Conservation (phyloP, 768 basidiomycete genomes). For the Crepidotus variabilis region DNA sequence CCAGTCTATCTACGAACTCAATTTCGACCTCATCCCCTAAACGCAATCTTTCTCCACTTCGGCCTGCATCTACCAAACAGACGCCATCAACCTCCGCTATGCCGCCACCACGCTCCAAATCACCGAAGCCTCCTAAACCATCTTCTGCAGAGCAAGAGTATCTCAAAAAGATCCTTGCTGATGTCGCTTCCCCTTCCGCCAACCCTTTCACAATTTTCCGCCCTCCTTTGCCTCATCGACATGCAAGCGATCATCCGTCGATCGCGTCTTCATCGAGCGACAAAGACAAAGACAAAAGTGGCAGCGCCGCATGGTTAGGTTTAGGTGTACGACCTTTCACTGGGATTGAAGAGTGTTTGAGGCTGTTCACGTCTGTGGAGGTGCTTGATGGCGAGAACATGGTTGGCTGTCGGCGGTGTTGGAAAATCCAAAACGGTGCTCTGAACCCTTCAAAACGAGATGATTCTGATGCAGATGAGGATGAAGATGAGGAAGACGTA, state of each 20-base stretch:
- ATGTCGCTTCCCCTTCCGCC: slow-evolving; percentile 42
- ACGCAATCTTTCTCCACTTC: background rate
- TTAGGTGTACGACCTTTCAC: slow-evolving; percentile 46
- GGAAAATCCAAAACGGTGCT: slow-evolving; percentile 82
- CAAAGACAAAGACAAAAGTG: slow-evolving; percentile 4
- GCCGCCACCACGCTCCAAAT: slow-evolving; percentile 31
- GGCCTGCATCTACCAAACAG: background rate
- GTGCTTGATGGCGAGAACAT: slow-evolving; percentile 91
- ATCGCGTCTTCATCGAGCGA: background rate
- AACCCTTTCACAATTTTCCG: slow-evolving; percentile 49
- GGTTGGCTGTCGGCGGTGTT: slow-evolving; percentile 91
- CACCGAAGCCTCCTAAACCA: slow-evolving; percentile 51
- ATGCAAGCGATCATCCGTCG: slow-evolving; percentile 5
- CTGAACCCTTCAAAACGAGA: slow-evolving; percentile 25
- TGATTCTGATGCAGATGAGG: slow-evolving; percentile 25
- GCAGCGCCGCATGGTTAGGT: slow-evolving; percentile 32
- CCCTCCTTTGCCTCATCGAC: slow-evolving; percentile 23
- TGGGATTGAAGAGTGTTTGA: slow-evolving; percentile 74
- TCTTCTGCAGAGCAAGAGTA: slow-evolving; percentile 59
- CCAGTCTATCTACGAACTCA: background rate
- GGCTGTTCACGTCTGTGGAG: slow-evolving; percentile 91
- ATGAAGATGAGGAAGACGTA: slow-evolving; percentile 13
- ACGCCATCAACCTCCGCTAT: background rate
- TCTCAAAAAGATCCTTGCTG: slow-evolving; percentile 64
- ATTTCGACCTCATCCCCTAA: background rate